Evolutionary conservation across 2,329 filamentous ascomycete genomes (phyloP).

Genomic region (Amylocarpus encephaloides): DNA sequence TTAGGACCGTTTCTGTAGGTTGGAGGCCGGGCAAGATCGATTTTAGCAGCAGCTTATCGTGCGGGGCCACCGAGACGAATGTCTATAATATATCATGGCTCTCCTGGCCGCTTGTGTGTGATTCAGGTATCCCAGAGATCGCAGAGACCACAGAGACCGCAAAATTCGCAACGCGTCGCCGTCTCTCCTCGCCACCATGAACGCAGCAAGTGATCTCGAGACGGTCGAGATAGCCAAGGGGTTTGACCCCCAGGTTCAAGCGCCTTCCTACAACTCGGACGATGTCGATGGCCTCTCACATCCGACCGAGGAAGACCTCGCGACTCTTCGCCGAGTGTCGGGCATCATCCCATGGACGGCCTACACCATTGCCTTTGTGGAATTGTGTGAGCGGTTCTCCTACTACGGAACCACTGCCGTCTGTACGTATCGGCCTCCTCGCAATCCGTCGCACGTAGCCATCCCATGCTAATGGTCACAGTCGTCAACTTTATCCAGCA

Average conservation of each 20-base stretch:
- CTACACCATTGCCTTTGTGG: constrained; percentile 53
- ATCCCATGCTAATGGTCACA: neutral
- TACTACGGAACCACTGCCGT: constrained; percentile 58
- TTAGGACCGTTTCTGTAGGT: no score
- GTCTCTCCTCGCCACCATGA: constrained; percentile 3
- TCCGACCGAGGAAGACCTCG: constrained; percentile 25
- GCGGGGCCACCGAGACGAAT: neutral
- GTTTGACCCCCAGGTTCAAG: neutral
- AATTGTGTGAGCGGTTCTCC: constrained; percentile 56
- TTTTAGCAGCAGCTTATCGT: neutral
- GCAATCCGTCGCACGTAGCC: neutral
- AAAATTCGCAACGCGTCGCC: no score
- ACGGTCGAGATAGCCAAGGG: constrained; percentile 6
- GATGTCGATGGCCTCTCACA: neutral
- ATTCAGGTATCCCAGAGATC: no score
- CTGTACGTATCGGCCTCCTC: constrained; percentile 43
- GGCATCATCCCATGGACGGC: constrained; percentile 24
- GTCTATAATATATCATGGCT: constrained; percentile 1
- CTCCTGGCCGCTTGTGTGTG: neutral
- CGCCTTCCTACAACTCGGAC: neutral
- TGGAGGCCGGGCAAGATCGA: neutral
- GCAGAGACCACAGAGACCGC: no score
- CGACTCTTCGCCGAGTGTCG: constrained; percentile 23
- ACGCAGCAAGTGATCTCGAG: constrained; percentile 8
- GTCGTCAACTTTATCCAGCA: constrained; percentile 9